These are phyloP conservation scores for Parascedosporium putredinis DNA, from an alignment of 2,329 filamentous ascomycete genomes.

Conservation along the genomic window DNA sequence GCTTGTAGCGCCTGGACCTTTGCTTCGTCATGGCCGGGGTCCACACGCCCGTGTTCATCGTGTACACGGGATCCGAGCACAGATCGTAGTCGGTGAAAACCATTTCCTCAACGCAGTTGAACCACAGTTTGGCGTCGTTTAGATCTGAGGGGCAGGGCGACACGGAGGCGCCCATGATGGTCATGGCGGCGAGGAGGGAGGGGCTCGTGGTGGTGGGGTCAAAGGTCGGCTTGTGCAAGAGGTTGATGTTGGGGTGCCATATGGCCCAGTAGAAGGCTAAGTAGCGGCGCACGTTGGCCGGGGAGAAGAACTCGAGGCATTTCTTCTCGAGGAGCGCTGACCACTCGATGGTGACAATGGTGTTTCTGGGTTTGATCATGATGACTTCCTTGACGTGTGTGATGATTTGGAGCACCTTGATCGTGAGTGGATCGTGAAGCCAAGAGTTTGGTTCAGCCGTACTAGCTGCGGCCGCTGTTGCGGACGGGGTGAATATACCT, in stretches of 20 bases:
- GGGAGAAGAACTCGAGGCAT: constrained; percentile 18
- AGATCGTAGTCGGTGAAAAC: constrained; percentile 26
- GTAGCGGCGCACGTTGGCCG: constrained; percentile 18
- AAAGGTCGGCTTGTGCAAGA: constrained; percentile 25
- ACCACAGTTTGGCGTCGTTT: constrained; percentile 22
- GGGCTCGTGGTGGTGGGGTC: constrained; percentile 19
- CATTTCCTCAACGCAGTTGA: constrained; percentile 27
- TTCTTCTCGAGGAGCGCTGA: constrained; percentile 19
- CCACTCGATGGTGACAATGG: constrained; percentile 23
- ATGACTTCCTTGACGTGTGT: constrained; percentile 23
- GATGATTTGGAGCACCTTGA: constrained; percentile 25
- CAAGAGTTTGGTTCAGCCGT: no score
- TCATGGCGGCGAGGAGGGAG: constrained; percentile 23
- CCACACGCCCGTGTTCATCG: constrained; percentile 7
- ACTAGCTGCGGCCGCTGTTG: no score
- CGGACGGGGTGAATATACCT: no score
- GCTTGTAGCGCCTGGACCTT: constrained; percentile 26
- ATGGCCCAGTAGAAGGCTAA: constrained; percentile 24
- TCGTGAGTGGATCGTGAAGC: constrained; percentile 21
- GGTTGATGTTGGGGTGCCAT: constrained; percentile 26
- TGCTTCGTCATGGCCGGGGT: constrained; percentile 12
- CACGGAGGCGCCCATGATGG: constrained; percentile 20
- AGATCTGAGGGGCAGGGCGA: constrained; percentile 21
- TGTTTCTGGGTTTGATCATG: constrained; percentile 23
- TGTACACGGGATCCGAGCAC: constrained; percentile 17